Conservation (phyloP, 805 yeast species). For the Lipomyces mesembrius region DNA sequence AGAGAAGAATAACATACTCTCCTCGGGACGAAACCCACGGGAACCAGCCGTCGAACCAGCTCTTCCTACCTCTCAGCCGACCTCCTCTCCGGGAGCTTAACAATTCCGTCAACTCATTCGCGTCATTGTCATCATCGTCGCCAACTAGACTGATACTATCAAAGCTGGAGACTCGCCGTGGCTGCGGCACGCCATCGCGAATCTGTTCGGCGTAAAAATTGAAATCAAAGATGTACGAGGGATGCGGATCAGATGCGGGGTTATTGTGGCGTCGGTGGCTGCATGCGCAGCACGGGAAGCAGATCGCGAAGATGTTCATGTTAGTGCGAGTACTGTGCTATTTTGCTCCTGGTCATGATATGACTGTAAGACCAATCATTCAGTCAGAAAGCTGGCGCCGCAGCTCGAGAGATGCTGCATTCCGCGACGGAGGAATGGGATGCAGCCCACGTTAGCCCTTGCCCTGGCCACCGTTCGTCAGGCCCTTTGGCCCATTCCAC, state of each 20-base stretch:
- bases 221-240: slow-evolving; percentile 27
- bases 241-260: slow-evolving; percentile 19
- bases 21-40: background rate
- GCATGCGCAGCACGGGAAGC: background rate
- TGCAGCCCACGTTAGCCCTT: too few species aligned
- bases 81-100: slow-evolving; percentile 11
- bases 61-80: background rate
- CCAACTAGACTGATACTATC: slow-evolving; percentile 9
- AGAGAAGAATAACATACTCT: background rate
- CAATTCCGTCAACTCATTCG: slow-evolving; percentile 13
- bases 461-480: too few species aligned
- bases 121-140: slow-evolving; percentile 15
- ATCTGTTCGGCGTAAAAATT: slow-evolving; percentile 33
- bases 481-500: too few species aligned
- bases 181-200: slow-evolving; percentile 19
- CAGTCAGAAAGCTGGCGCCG: too few species aligned
- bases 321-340: too few species aligned
- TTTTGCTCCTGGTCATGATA: background rate
- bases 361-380: too few species aligned
- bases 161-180: slow-evolving; percentile 7
- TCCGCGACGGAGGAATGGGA: background rate
- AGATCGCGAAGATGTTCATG: background rate
- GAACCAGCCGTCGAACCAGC: slow-evolving; percentile 6
- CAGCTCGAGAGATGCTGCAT: background rate
- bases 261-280: background rate